Base-by-base conservation (phyloP, 352 stramenopile species). In the Phytophthora nicotianae region DNA sequence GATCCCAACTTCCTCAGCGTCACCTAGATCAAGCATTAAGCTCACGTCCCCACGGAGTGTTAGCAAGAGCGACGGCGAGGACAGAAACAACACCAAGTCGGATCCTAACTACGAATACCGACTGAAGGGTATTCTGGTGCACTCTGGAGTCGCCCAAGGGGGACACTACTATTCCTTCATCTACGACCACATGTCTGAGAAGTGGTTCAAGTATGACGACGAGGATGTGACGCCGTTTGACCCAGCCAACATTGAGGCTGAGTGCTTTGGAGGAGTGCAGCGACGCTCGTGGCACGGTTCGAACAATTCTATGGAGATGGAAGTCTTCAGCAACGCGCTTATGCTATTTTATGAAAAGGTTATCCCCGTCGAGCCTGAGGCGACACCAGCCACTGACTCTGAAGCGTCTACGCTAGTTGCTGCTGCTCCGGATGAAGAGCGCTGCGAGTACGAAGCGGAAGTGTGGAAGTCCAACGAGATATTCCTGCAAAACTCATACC, bases 271-370 rank as follows among this genome's bases (percentile, higher is more conserved):
- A n/a, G 97, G 97, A 19, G 97, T 98, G 14, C 86, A 98, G 58
- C 82, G 82, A 10, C 83, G 85, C 16, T 92, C 81, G 20, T 99
- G 93, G 89, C 93, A 99, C 66, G 97, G 97, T 16, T 87, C 97
- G 19, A 96, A 73, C 57, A 98, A 98, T 62, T 95, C 93, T 17
- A 97, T 99, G 72, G 97, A 99, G 68, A 98, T 97, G 81, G 97
- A 99, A 71, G 91, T 98, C 13, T 98, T 98, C 71, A 98, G 96
- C 50, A 99, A 99, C 69, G 97, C 97, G 4, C 75, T 99, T 5
- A 99, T 99, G 95, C 79, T 99, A 0, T 99, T 99, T 67, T 99
- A 99, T 64, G 97, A 99, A 62, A 99, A 99, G 74, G 90, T 99
- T 21, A 72, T 83, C 11, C 82, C 76, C 13, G 75, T 74, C 0